Conservation (phyloP, 306 rosid species). For the Pterocarpus santalinus region DNA sequence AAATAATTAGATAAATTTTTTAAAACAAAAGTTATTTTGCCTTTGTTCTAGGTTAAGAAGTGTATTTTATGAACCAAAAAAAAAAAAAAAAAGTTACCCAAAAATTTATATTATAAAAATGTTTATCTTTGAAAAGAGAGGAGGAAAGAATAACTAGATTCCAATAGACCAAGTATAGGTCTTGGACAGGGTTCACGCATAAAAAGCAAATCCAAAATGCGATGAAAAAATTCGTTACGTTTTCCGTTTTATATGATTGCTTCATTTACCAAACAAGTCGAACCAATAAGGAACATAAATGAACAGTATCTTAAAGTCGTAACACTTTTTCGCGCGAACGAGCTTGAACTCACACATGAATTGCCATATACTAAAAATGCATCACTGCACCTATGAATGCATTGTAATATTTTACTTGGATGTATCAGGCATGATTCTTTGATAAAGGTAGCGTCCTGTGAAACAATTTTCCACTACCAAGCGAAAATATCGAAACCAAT, state of each 20-base stretch:
- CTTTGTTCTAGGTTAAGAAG: no score
- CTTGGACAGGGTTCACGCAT: no score
- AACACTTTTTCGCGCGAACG: not conserved
- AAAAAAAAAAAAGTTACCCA: no score
- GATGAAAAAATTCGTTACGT: not conserved
- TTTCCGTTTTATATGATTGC: not conserved
- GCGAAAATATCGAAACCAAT: conserved; percentile 4
- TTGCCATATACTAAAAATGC: not conserved
- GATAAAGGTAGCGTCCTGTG: not conserved
- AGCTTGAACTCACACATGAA: not conserved
- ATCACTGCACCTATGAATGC: conserved; percentile 18
- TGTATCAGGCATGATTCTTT: not conserved
- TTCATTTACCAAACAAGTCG: conserved; percentile 7
- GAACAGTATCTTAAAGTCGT: not conserved
- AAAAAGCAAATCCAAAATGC: not conserved
- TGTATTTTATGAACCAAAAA: no score
- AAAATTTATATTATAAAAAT: no score
- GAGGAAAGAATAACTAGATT: no score
- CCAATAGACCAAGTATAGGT: no score
- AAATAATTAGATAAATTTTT: no score
- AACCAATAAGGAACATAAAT: not conserved
- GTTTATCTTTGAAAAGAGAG: no score
- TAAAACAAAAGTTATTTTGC: no score
- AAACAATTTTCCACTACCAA: conserved; percentile 9
- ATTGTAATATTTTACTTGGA: not conserved